Conservation (phyloP, 164 flowering plant species). For the Magnolia officinalis region DNA sequence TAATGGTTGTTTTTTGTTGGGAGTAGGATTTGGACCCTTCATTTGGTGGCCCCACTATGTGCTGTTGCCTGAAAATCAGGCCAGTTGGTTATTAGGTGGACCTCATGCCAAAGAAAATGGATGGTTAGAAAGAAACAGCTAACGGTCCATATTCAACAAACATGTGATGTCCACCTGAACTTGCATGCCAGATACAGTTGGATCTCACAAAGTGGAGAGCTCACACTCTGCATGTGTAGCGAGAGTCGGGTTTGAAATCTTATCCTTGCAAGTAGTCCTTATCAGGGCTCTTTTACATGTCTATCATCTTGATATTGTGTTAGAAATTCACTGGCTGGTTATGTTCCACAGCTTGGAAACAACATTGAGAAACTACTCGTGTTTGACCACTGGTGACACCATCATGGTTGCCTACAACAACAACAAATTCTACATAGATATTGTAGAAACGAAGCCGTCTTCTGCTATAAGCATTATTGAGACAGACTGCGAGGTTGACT, state of each 20-base stretch:
- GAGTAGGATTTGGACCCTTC: background rate
- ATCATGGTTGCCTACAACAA: conserved; percentile 90
- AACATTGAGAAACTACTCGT: conserved; percentile 81
- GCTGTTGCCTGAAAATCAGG: too few species aligned
- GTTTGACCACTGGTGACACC: conserved; percentile 86
- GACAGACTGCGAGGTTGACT: conserved; percentile 96
- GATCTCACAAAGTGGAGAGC: background rate
- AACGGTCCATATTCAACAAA: too few species aligned
- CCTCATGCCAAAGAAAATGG: background rate
- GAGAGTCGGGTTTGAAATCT: background rate
- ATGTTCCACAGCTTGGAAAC: conserved; percentile 71
- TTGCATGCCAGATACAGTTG: too few species aligned
- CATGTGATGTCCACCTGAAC: too few species aligned
- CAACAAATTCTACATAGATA: conserved; percentile 79
- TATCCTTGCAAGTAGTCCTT: background rate
- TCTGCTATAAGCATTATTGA: conserved; percentile 81
- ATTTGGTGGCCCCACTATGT: background rate
- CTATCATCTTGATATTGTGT: background rate
- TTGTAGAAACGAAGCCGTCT: conserved; percentile 80
- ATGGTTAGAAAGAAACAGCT: background rate
- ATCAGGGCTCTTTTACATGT: background rate
- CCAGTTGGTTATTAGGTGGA: background rate
- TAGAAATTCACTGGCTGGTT: background rate
- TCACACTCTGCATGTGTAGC: background rate
- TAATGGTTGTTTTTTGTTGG: background rate